A percentile compares a stretch with the other conserved stretches of the same genome.
phyloP scores from a whole-genome alignment of 2,329 filamentous ascomycete species.

The Niveomyces coronatus region DNA sequence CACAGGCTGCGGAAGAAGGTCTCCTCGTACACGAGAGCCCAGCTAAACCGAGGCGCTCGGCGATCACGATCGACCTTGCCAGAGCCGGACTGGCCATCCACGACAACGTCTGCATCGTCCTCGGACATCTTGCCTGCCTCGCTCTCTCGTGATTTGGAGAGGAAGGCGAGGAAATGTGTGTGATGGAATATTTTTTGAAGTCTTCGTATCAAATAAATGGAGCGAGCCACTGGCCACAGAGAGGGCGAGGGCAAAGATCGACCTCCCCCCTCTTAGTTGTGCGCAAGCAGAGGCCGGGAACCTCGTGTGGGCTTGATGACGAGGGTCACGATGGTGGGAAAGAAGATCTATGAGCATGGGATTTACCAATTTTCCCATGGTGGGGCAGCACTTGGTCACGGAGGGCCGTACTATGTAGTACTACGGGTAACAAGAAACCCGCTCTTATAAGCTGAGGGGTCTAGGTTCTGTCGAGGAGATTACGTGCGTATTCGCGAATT shows the following conservation, averaged over 20 bases:
- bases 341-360: no score
- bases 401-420: no score
- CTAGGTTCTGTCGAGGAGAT: no score
- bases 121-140: constrained; percentile 31
- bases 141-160: constrained; percentile 26
- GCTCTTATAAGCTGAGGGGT: no score
- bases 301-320: constrained; percentile 1
- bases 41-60: constrained; percentile 46
- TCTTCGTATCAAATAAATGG: no score
- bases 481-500: no score
- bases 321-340: no score
- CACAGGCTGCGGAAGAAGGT: constrained; percentile 52
- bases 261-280: constrained; percentile 9
- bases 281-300: constrained; percentile 7
- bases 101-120: constrained; percentile 27
- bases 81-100: constrained; percentile 23
- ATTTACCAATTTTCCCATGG: no score
- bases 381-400: no score
- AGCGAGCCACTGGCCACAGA: constrained; percentile 1
- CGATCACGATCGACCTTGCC: constrained; percentile 28
- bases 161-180: background rate
- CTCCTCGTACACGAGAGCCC: constrained; percentile 47
- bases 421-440: no score
- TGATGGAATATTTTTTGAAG: no score
- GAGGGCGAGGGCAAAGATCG: constrained; percentile 6